phyloP scores from a whole-genome alignment of 257 asterid species.

The Solanum etuberosum region DNA sequence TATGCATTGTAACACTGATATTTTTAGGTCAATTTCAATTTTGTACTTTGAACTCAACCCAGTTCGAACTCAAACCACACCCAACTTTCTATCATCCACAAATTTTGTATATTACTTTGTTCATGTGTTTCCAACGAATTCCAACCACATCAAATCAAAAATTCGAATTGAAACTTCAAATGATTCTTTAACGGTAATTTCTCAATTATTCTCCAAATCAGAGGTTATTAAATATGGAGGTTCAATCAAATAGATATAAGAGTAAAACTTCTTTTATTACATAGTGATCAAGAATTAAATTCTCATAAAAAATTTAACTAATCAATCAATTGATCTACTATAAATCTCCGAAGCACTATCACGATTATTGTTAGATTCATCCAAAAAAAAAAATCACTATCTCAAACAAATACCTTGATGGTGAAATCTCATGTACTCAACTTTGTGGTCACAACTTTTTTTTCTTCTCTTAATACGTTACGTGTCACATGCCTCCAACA shows the following conservation, averaged over 20 bases:
- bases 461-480: background rate
- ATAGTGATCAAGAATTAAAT: background rate
- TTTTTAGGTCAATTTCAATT: background rate
- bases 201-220: background rate
- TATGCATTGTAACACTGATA: background rate
- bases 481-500: background rate
- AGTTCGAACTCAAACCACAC: background rate
- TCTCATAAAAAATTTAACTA: rapidly evolving
- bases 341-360: background rate
- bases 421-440: background rate
- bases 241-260: background rate
- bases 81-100: background rate
- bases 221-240: background rate
- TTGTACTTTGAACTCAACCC: background rate
- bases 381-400: background rate
- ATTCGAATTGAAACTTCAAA: background rate
- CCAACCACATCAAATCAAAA: background rate
- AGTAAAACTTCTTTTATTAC: background rate
- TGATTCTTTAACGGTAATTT: background rate
- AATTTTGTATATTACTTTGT: background rate
- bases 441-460: background rate
- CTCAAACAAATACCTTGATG: background rate
- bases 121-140: background rate
- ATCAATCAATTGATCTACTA: background rate
- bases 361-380: background rate